Conservation (phyloP, 805 yeast species). For the Wickerhamiella australiensis region DNA sequence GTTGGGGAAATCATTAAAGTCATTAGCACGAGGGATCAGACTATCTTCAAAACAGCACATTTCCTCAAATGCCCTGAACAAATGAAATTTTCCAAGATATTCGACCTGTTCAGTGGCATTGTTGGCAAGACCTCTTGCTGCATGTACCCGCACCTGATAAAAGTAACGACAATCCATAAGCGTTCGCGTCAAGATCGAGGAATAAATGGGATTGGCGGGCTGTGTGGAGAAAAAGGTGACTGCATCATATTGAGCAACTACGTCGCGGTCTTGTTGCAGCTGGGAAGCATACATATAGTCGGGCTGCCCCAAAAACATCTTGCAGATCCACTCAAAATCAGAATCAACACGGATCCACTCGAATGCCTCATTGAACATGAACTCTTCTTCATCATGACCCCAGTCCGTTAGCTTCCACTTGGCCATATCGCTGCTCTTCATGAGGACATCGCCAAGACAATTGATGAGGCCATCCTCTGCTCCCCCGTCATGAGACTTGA, state of each 20-base stretch:
- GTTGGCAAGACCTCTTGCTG: constrained; percentile 66
- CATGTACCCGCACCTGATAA: constrained; percentile 79
- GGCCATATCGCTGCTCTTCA: constrained; percentile 43
- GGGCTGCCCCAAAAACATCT: constrained; percentile 69
- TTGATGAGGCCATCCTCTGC: constrained; percentile 32
- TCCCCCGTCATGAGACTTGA: constrained; percentile 27
- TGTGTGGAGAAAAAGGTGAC: constrained; percentile 55
- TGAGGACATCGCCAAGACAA: constrained; percentile 69
- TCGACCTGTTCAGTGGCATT: constrained; percentile 48
- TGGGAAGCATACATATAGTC: constrained; percentile 94
- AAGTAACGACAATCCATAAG: constrained; percentile 73
- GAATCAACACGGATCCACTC: constrained; percentile 98
- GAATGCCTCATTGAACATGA: constrained; percentile 68
- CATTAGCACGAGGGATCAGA: constrained; percentile 64
- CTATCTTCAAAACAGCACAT: constrained; percentile 61
- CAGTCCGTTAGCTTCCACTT: constrained; percentile 69
- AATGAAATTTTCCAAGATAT: constrained; percentile 62
- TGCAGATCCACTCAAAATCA: constrained; percentile 93
- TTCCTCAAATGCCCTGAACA: constrained; percentile 54
- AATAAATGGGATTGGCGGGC: constrained; percentile 51
- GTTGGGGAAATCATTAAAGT: constrained; percentile 57
- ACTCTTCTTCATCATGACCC: constrained; percentile 56
- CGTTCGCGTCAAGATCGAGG: constrained; percentile 68
- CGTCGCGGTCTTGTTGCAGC: constrained; percentile 86
- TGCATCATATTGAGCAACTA: constrained; percentile 87